A percentile compares a stretch with the other conserved stretches of the same genome.
These are phyloP conservation scores for Malbranchea zuffiana DNA, from an alignment of 2,329 filamentous ascomycete species.

Conservation along the genomic window DNA sequence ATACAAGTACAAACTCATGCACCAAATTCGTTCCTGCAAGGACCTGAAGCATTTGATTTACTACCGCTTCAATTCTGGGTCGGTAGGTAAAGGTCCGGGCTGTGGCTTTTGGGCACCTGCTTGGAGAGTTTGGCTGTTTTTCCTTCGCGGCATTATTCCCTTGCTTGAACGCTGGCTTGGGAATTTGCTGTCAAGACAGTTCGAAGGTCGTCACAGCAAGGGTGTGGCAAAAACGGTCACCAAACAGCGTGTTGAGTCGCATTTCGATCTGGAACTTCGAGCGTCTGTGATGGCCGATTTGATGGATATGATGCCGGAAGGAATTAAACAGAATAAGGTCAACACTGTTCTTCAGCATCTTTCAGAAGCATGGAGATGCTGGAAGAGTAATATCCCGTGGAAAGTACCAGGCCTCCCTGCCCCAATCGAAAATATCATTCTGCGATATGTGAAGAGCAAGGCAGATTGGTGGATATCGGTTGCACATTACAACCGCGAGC, in stretches of 20 bases:
- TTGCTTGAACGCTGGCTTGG: conserved; percentile 94
- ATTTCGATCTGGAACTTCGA: conserved; percentile 92
- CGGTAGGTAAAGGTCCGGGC: conserved; percentile 92
- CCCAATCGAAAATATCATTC: conserved; percentile 96
- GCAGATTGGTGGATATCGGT: conserved; percentile 99
- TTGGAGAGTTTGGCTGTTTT: conserved; percentile 98
- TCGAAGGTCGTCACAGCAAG: conserved; percentile 96
- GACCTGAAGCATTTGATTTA: conserved; percentile 98
- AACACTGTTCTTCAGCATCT: conserved; percentile 95
- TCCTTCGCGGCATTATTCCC: conserved; percentile 97
- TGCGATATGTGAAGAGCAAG: conserved; percentile 97
- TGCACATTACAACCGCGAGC: conserved; percentile 95
- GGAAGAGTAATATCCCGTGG: conserved; percentile 99
- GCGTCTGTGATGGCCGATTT: conserved; percentile 98
- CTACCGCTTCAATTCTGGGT: conserved; percentile 94
- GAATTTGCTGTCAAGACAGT: conserved; percentile 91
- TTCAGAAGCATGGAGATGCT: conserved; percentile 97
- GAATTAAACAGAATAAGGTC: conserved; percentile 98
- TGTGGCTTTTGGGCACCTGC: conserved; percentile 99
- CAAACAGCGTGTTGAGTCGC: conserved; percentile 96
- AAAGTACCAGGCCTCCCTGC: conserved; percentile 94
- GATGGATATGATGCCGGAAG: conserved; percentile 99
- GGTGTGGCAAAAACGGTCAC: conserved; percentile 98
- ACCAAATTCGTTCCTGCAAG: conserved; percentile 97
- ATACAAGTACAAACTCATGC: conserved; percentile 99